These are phyloP conservation scores for Tulasnella sp. DNA, from an alignment of 768 basidiomycete species.

Conservation along the genomic window DNA sequence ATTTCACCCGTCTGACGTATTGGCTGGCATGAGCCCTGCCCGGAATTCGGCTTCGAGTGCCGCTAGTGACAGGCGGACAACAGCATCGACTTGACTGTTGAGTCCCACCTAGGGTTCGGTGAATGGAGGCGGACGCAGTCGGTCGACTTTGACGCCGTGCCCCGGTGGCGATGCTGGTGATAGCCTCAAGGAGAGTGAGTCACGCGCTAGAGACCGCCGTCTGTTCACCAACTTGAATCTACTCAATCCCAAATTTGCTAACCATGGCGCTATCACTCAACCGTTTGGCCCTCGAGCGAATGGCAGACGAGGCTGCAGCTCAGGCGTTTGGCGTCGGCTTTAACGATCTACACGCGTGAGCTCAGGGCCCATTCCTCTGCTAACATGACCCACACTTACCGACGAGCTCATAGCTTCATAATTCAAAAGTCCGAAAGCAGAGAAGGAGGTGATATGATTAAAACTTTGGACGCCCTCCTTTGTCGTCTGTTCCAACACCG, in stretches of 20 bases:
- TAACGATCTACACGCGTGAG: background rate
- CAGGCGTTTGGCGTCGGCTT: background rate
- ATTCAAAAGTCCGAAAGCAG: background rate
- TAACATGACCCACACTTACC: background rate
- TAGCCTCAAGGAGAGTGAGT: no score
- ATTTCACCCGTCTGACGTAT: no score
- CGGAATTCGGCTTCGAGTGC: no score
- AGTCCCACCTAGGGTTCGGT: no score
- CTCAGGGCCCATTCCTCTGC: background rate
- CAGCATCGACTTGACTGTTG: no score
- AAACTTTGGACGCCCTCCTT: background rate
- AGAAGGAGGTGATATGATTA: background rate
- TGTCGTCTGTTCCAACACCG: background rate
- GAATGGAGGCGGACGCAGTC: no score
- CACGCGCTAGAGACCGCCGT: no score
- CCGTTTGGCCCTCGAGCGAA: background rate
- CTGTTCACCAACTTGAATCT: background rate
- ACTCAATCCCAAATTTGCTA: background rate
- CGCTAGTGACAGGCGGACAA: no score
- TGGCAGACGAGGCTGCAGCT: background rate
- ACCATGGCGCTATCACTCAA: background rate
- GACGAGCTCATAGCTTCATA: background rate
- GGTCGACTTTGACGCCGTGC: no score
- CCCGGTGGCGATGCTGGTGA: no score
- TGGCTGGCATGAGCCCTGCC: no score